Conservation (phyloP, 2,329 filamentous ascomycete genomes). For the Karstenula rhodostoma region DNA sequence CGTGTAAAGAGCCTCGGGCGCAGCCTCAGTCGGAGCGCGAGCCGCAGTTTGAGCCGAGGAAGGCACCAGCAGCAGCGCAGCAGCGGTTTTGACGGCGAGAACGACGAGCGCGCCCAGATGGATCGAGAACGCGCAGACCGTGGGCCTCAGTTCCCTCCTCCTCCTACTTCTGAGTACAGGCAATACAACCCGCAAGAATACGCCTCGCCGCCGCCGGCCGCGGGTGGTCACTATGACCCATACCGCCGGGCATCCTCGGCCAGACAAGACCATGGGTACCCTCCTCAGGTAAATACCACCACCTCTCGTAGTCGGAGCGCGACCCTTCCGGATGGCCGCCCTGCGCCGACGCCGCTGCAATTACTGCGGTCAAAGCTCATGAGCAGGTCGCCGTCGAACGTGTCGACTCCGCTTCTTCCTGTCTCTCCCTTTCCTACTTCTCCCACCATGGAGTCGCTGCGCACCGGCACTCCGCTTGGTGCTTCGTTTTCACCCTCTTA, state of each 20-base stretch:
- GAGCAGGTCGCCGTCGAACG: constrained; percentile 30
- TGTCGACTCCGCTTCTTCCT: constrained; percentile 27
- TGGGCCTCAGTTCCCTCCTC: constrained; percentile 43
- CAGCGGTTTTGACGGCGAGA: constrained; percentile 35
- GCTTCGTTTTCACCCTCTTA: constrained; percentile 44
- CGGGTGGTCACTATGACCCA: constrained; percentile 22
- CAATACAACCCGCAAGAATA: constrained; percentile 49
- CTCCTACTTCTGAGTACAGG: constrained; percentile 42
- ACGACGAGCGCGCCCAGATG: constrained; percentile 34
- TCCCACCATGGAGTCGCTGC: constrained; percentile 29
- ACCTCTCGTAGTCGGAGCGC: constrained; percentile 40
- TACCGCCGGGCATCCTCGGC: constrained; percentile 35
- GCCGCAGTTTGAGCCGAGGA: constrained; percentile 39
- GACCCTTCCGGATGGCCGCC: constrained; percentile 34
- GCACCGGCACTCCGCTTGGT: constrained; percentile 39
- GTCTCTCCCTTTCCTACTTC: constrained; percentile 27
- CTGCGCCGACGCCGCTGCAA: constrained; percentile 30
- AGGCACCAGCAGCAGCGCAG: constrained; percentile 33
- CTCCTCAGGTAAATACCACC: constrained; percentile 47
- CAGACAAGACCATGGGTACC: constrained; percentile 39
- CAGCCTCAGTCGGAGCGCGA: constrained; percentile 27
- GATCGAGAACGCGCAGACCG: constrained; percentile 33
- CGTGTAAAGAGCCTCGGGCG: constrained; percentile 39
- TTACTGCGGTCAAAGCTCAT: constrained; percentile 32
- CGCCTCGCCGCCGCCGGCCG: constrained; percentile 25